These are phyloP conservation scores for Pyrenochaeta sp. DNA, from an alignment of 2,329 filamentous ascomycete species.

Conservation along the genomic window DNA sequence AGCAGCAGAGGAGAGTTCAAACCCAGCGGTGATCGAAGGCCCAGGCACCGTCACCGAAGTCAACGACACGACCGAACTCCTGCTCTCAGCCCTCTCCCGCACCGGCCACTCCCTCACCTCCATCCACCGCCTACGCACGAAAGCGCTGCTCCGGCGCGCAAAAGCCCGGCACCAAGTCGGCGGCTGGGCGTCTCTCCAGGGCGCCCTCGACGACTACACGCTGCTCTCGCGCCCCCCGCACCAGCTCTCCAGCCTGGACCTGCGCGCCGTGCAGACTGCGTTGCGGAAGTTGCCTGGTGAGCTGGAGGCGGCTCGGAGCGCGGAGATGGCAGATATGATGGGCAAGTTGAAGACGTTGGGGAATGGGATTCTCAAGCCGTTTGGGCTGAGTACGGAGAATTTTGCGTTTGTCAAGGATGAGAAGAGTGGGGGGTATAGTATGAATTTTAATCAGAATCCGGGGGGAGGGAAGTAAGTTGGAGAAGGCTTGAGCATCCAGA, in stretches of 20 bases:
- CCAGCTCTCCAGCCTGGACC: slow-evolving; percentile 68
- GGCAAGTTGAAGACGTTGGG: slow-evolving; percentile 91
- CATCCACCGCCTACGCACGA: slow-evolving; percentile 78
- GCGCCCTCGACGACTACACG: slow-evolving; percentile 83
- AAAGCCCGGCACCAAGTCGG: slow-evolving; percentile 74
- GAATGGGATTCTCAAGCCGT: slow-evolving; percentile 90
- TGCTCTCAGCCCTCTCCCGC: slow-evolving; percentile 41
- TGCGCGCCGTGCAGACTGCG: slow-evolving; percentile 71
- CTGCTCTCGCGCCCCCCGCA: slow-evolving; percentile 65
- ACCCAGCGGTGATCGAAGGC: slow-evolving; percentile 55
- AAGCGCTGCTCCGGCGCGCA: slow-evolving; percentile 81
- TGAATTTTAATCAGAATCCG: slow-evolving; percentile 76
- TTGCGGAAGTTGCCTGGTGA: slow-evolving; percentile 70
- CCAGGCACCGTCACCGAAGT: slow-evolving; percentile 65
- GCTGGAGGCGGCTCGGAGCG: slow-evolving; percentile 80
- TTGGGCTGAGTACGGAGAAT: slow-evolving; percentile 91
- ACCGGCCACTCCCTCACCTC: slow-evolving; percentile 58
- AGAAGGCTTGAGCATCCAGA: too few relatives aligned
- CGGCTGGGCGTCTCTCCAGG: slow-evolving; percentile 81
- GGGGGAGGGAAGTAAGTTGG: slow-evolving; percentile 10
- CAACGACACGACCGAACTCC: slow-evolving; percentile 55
- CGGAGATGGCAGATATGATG: slow-evolving; percentile 97
- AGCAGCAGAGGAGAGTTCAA: too few relatives aligned
- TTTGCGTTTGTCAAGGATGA: slow-evolving; percentile 95
- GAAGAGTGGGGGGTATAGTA: slow-evolving; percentile 87